These are phyloP conservation scores for Leptographium radiaticola DNA, from an alignment of 2,329 filamentous ascomycete genomes.

Conservation along the genomic window DNA sequence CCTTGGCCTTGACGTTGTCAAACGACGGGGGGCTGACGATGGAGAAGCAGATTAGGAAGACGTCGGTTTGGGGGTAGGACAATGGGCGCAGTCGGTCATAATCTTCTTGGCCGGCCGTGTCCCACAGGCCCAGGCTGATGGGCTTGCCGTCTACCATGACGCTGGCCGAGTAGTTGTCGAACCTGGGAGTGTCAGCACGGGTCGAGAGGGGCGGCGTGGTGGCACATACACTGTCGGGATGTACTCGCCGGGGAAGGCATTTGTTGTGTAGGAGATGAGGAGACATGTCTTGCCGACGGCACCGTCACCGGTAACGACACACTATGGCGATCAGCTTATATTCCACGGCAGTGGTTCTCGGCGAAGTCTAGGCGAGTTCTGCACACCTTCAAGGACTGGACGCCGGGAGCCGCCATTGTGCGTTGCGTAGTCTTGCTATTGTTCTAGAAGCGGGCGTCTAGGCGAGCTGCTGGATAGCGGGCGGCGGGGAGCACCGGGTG, in stretches of 20 bases:
- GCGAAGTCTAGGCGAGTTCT: no score
- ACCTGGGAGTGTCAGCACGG: conserved; percentile 36
- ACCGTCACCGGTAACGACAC: conserved; percentile 97
- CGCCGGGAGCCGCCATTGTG: conserved; percentile 65
- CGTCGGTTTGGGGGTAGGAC: conserved; percentile 96
- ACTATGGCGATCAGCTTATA: conserved; percentile 38
- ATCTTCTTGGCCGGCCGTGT: conserved; percentile 97
- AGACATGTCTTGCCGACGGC: conserved; percentile 99
- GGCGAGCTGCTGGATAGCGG: no score
- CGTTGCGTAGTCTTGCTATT: no score
- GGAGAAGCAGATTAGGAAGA: conserved; percentile 97
- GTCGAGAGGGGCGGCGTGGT: neutral
- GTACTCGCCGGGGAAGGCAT: conserved; percentile 99
- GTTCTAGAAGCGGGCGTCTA: no score
- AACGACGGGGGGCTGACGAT: conserved; percentile 96
- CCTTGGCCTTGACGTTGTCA: conserved; percentile 98
- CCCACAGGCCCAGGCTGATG: conserved; percentile 92
- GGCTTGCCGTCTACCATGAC: conserved; percentile 98
- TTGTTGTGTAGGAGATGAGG: conserved; percentile 97
- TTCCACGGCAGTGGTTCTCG: no score
- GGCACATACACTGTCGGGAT: conserved; percentile 83
- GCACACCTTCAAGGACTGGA: conserved; percentile 81
- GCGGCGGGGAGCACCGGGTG: no score
- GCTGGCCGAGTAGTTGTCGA: conserved; percentile 98
- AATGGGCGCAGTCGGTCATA: conserved; percentile 90